Percentiles rank a stretch among this genome's conserved stretches.
phyloP scores from a whole-genome alignment of 257 asterid species.

The Solanum clarkiae region DNA sequence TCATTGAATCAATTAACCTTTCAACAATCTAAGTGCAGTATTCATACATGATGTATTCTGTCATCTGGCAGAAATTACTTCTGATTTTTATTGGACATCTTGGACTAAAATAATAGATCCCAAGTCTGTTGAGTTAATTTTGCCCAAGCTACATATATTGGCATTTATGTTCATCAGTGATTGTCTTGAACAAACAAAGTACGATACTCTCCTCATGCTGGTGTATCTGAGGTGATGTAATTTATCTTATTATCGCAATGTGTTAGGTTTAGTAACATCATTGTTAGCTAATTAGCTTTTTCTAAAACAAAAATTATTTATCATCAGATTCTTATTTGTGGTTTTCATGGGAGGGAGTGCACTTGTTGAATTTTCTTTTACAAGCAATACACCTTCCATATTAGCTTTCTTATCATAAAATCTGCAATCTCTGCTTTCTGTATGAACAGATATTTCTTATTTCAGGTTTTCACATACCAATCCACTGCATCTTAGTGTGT shows the following conservation, averaged over 20 bases:
- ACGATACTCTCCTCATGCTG: not conserved
- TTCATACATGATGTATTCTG: not conserved
- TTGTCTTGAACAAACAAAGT: not conserved
- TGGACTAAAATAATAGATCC: not conserved
- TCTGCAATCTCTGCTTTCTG: not conserved
- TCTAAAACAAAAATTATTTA: not conserved
- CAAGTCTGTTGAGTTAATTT: not conserved
- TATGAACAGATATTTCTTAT: not conserved
- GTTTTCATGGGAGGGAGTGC: not conserved
- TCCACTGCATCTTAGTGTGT: slow-evolving; percentile 90
- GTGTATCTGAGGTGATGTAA: not conserved
- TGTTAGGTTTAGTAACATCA: not conserved
- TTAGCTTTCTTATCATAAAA: not conserved
- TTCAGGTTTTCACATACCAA: slow-evolving; percentile 96
- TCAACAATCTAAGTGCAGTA: not conserved
- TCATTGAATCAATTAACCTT: not conserved
- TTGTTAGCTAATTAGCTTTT: not conserved
- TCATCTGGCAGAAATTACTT: not conserved
- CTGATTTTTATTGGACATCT: not conserved
- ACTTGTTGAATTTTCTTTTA: not conserved
- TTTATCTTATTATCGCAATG: not conserved
- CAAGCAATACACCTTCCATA: not conserved
- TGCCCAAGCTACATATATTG: not conserved
- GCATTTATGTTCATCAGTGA: not conserved
- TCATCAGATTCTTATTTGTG: not conserved